A percentile compares a stretch with the other conserved stretches of the same genome.
Conservation (phyloP, 495 filamentous ascomycete genomes). For the Penicillium riverlandense region DNA sequence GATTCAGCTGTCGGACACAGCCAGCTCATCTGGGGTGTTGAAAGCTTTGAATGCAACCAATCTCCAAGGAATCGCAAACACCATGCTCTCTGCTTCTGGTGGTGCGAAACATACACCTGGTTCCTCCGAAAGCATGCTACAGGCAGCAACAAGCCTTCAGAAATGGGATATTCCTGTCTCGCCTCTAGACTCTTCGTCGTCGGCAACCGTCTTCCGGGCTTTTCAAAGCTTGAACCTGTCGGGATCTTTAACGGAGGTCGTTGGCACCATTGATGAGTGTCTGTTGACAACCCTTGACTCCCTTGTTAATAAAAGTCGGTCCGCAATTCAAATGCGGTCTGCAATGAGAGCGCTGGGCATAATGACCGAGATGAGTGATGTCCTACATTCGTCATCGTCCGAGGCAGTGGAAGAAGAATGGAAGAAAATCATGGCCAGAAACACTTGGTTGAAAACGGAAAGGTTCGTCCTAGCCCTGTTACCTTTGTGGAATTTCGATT, state of each 20-base stretch:
- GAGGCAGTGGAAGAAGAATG: conserved; percentile 57
- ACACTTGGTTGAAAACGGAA: conserved; percentile 70
- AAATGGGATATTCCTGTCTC: conserved; percentile 89
- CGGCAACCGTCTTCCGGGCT: conserved; percentile 66
- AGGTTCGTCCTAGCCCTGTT: conserved; percentile 42
- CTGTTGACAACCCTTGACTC: conserved; percentile 56
- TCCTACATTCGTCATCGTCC: conserved; percentile 51
- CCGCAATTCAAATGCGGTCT: conserved; percentile 52
- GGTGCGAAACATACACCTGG: conserved; percentile 19
- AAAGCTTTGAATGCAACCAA: conserved; percentile 40
- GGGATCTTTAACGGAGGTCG: conserved; percentile 42
- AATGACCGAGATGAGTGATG: conserved; percentile 74
- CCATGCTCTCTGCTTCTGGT: conserved; percentile 27
- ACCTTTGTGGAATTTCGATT: background rate
- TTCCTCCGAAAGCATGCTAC: conserved; percentile 64
- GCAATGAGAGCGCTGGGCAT: conserved; percentile 67
- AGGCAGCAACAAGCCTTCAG: conserved; percentile 77
- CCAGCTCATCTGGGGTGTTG: conserved; percentile 35
- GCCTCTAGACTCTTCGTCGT: conserved; percentile 47
- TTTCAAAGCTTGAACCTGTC: conserved; percentile 74
- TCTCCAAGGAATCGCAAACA: conserved; percentile 40
- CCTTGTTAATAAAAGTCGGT: conserved; percentile 47
- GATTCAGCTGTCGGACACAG: conserved; percentile 49
- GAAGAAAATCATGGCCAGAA: conserved; percentile 54
- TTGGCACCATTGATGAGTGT: conserved; percentile 50